Conservation (phyloP, 306 rosid species). For the Lathyrus tuberosus region DNA sequence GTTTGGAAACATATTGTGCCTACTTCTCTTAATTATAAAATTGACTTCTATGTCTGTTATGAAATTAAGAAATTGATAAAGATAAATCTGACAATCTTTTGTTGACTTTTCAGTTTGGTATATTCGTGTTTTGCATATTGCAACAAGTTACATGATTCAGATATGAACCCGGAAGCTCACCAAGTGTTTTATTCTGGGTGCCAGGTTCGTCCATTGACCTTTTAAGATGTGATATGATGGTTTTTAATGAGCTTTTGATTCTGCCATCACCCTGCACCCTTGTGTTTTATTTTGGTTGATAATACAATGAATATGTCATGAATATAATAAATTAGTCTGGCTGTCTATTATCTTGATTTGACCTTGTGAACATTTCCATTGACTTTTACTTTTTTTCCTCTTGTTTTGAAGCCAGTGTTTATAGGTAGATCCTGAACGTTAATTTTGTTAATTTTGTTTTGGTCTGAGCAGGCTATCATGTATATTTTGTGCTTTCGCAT, state of each 20-base stretch:
- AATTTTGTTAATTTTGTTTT: constrained; percentile 11
- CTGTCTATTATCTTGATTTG: too few relatives aligned
- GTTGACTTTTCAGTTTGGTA: constrained; percentile 65
- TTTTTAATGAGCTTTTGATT: neutral
- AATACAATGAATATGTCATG: neutral
- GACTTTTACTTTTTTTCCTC: too few relatives aligned
- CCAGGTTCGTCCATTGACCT: constrained; percentile 59
- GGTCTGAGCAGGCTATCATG: constrained; percentile 68
- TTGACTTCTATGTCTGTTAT: neutral
- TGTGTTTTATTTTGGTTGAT: neutral
- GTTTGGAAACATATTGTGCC: constrained; percentile 43
- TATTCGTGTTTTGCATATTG: constrained; percentile 69
- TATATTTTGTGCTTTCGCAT: constrained; percentile 78
- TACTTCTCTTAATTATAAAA: neutral
- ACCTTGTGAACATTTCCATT: too few relatives aligned
- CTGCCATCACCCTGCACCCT: neutral
- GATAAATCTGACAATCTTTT: constrained; percentile 26
- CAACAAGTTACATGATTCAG: constrained; percentile 46
- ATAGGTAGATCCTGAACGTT: neutral
- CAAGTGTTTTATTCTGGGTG: constrained; percentile 81
- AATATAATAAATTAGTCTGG: neutral
- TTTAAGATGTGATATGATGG: neutral
- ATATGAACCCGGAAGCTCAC: constrained; percentile 63
- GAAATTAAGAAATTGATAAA: neutral
- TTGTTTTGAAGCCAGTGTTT: neutral